Base-by-base conservation (phyloP, 768 basidiomycete genomes). In the Lentinula lateritia region DNA sequence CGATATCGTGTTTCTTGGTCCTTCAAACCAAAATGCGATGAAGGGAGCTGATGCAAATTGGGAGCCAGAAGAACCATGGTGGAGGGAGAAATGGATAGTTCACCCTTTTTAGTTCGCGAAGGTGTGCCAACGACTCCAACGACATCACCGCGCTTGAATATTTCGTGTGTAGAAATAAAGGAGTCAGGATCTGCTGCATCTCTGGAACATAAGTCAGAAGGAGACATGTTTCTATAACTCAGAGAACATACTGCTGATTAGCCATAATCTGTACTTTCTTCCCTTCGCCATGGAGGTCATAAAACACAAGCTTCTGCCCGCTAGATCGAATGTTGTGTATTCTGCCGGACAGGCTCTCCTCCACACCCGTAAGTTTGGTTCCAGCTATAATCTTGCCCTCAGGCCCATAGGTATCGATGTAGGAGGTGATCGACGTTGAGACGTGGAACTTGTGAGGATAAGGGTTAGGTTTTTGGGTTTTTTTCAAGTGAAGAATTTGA, bases 401-500 rank as follows among this genome's bases (percentile, higher is more conserved):
- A 7, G 67, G 23, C 32, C 91, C 90, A 68, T 92, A 98, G 59
- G 82, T 74, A 5, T 80, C 72, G 72, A 98, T 83, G 76, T 88
- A 99, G 5, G 76, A 70, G 2, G 85, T 76, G 69, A 99, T 79
- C 7, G 92, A 93, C 63, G 75, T 79, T 61, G 88, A 79, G 20
- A 98, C 95, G 66, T 96, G 74, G 78, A 99, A 99, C 85, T 99
- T 99, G 88, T 99, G 97, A 6, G 97, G 97, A 78, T 98, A 99
- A 2, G 97, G 97, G 72, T 95, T 91, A 2, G 95, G 96, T 6
- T 83, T 74, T 72, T 90, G 89, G 34, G 91, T 90, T 70, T 88
- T 81, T 74, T 92, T 89, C 64, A 99, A 84, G 66, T 87, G 85
- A 64, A 87, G 83, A 68, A 99, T 94, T 67, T 92, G 87, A 52